Conservation (phyloP, 257 asterid genomes). For the Verbascum thapsus region DNA sequence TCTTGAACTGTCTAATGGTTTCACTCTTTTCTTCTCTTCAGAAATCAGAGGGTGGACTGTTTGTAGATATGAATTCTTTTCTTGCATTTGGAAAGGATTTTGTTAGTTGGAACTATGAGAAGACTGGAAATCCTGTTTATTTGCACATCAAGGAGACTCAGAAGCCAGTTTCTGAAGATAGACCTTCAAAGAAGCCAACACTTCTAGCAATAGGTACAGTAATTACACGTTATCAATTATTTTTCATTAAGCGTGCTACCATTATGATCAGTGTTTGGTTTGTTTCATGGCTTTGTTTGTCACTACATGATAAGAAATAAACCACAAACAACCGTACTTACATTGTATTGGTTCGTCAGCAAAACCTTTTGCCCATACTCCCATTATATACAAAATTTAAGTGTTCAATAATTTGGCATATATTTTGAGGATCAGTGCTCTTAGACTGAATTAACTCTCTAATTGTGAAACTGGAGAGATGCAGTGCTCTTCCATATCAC, state of each 20-base stretch:
- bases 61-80: constrained; percentile 85
- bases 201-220: constrained; percentile 86
- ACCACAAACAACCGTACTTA: neutral
- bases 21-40: constrained; percentile 35
- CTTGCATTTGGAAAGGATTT: constrained; percentile 94
- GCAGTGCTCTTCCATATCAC: constrained; percentile 10
- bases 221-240: constrained; percentile 7
- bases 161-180: constrained; percentile 74
- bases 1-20: neutral
- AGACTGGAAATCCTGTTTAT: constrained; percentile 85
- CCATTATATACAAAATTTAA: constrained; percentile 1
- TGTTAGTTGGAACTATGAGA: constrained; percentile 88
- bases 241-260: constrained; percentile 6
- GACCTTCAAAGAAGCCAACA: constrained; percentile 94
- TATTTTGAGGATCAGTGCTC: constrained; percentile 14
- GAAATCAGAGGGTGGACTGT: constrained; percentile 91
- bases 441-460: constrained; percentile 15
- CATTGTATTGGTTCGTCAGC: neutral
- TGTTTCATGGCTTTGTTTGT: neutral
- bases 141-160: constrained; percentile 74
- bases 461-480: constrained; percentile 8
- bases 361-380: neutral
- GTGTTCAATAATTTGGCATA: neutral
- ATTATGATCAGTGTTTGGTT: neutral
- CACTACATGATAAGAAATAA: neutral